Evolutionary conservation across 2,329 filamentous ascomycete genomes (phyloP).

Genomic region (Diplocarpon rosae): DNA sequence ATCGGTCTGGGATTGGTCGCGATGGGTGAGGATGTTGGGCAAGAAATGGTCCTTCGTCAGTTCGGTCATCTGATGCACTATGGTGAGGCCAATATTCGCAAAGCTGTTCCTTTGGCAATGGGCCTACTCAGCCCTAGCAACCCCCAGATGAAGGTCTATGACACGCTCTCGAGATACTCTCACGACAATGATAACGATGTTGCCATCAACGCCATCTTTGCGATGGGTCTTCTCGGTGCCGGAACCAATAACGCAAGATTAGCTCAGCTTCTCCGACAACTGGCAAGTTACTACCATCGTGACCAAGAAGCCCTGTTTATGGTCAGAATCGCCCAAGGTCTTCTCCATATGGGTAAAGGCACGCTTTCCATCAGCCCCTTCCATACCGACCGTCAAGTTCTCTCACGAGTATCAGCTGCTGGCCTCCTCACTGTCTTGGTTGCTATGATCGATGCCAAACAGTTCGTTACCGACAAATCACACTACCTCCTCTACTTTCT

Average conservation of each 20-base stretch:
- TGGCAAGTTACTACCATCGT: constrained; percentile 96
- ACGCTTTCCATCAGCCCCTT: constrained; percentile 95
- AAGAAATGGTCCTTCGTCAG: constrained; percentile 96
- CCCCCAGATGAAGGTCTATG: constrained; percentile 99
- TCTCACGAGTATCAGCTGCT: constrained; percentile 82
- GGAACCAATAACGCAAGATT: constrained; percentile 97
- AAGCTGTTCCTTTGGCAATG: constrained; percentile 92
- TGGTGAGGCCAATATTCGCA: constrained; percentile 91
- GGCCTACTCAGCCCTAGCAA: constrained; percentile 94
- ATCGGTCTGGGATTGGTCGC: constrained; percentile 87
- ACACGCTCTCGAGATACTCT: constrained; percentile 91
- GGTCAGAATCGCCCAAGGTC: constrained; percentile 95
- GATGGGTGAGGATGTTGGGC: constrained; percentile 97
- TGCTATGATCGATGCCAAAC: constrained; percentile 90
- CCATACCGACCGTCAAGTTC: constrained; percentile 93
- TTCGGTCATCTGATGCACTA: constrained; percentile 99
- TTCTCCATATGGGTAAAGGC: constrained; percentile 98
- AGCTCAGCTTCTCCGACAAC: constrained; percentile 84
- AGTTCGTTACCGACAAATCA: constrained; percentile 54
- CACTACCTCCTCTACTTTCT: constrained; percentile 98
- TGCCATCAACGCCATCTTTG: constrained; percentile 96
- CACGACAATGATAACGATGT: constrained; percentile 99
- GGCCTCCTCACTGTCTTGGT: constrained; percentile 84
- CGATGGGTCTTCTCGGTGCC: constrained; percentile 93
- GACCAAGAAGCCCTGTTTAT: constrained; percentile 96